phyloP scores from a whole-genome alignment of 2,329 filamentous ascomycete species.

The Didymella pomorum region DNA sequence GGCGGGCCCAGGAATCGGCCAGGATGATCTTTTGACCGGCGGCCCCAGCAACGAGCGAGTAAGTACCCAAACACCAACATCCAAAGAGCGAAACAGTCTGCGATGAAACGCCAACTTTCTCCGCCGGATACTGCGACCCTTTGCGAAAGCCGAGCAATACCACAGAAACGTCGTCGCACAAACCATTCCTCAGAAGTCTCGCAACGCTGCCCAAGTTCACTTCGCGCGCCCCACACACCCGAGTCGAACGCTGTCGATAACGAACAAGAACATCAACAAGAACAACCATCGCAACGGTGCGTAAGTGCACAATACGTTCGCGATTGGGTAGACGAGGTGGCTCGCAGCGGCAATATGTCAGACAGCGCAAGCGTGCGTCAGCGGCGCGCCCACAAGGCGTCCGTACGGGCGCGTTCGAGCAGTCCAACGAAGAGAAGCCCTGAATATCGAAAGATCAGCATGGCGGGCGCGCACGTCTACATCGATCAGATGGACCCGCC shows the following conservation, averaged over 20 bases:
- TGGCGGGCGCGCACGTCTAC: constrained; percentile 6
- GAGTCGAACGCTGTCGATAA: constrained; percentile 2
- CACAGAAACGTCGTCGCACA: constrained; percentile 1
- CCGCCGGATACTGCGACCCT: constrained; percentile 3
- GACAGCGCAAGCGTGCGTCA: background rate
- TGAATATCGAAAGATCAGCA: constrained; percentile 4
- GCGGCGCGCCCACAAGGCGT: constrained; percentile 7
- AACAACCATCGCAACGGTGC: background rate
- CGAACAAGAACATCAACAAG: background rate
- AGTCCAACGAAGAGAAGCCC: constrained; percentile 9
- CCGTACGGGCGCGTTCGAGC: constrained; percentile 3
- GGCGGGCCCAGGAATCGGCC: background rate
- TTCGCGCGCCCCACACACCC: background rate
- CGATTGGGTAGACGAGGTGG: constrained; percentile 5
- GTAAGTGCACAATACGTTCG: background rate
- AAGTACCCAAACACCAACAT: constrained; percentile 3
- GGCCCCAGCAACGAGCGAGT: constrained; percentile 2
- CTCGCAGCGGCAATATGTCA: constrained; percentile 2
- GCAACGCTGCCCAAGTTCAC: background rate
- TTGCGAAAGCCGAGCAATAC: background rate
- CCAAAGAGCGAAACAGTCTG: background rate
- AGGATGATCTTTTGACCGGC: constrained; percentile 1
- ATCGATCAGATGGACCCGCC: constrained; percentile 6
- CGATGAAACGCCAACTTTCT: constrained; percentile 10
- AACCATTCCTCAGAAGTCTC: background rate